Base-by-base conservation (phyloP, 75 land plant genomes). In the Sequoia sempervirens region DNA sequence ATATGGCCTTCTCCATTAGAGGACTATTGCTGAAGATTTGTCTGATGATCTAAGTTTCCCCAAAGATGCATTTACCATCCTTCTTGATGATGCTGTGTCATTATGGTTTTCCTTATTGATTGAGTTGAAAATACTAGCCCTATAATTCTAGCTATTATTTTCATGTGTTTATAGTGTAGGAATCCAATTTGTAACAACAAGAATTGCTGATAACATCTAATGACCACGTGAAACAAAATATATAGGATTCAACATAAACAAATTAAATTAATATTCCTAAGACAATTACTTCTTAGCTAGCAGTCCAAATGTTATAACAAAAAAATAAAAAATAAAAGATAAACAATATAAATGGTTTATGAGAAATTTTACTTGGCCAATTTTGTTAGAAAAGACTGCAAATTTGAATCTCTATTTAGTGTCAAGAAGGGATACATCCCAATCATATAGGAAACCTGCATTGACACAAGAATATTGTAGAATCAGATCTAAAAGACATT, bases 351-450 rank as follows among this genome's bases (percentile, higher is more conserved):
- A 13, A 70, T 11, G 73, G 13, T 70, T 32, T 70, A 66, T 66
- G 4, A 81, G 80, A 47, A 83, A 20, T 40, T 18, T 83, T 93
- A 96, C 96, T 20, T 58, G 83, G 90, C 76, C 52, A 89, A 46
- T 81, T 82, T 88, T 87, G 88, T 89, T 78, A 96, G 90, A 2
- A 84, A 12, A 11, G 80, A 40, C 85, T 96, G 97, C 73, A 53
- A 64, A 34, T 53, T 18, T 8, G 97, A 96, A 61, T 86, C 74
- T 45, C 64, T 83, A 81, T 95, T 93, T 81, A 91, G 5, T 8
- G 87, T 87, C 88, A 96, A 69, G 86, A 96, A 96, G 47, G 98
- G 98, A 85, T 94, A 93, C 5, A 94, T 84, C 37, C 95, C 93
- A 54, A 96, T 84, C 74, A 83, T 87, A 83, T 87, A 92, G 69